Conservation (phyloP, 106 monocot species). For the Posidonia australis region DNA sequence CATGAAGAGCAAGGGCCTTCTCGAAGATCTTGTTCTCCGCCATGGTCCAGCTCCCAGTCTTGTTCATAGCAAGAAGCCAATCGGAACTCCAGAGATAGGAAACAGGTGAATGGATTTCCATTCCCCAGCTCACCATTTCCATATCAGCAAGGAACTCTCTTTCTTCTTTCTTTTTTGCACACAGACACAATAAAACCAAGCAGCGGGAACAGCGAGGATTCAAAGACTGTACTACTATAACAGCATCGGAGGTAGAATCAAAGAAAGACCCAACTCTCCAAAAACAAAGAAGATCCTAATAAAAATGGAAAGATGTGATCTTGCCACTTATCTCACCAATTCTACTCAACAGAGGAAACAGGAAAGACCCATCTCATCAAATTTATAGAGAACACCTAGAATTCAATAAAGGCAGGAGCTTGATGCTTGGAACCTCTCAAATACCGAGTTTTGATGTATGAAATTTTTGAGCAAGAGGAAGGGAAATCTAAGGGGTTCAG, state of each 20-base stretch:
- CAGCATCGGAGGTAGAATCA: not conserved
- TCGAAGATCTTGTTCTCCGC: constrained; percentile 87
- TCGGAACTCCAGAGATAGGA: constrained; percentile 23
- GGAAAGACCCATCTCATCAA: too few relatives aligned
- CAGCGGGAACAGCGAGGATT: too few relatives aligned
- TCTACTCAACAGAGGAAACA: too few relatives aligned
- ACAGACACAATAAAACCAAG: too few relatives aligned
- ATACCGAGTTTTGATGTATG: too few relatives aligned
- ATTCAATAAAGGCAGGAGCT: not conserved
- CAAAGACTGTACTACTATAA: not conserved
- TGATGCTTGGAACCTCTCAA: too few relatives aligned
- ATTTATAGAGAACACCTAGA: too few relatives aligned
- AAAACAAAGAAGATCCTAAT: too few relatives aligned
- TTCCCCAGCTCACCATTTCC: constrained; percentile 27
- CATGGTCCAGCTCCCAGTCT: constrained; percentile 33
- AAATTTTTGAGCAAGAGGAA: not conserved
- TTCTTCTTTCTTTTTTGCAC: too few relatives aligned
- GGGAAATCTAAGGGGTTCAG: too few relatives aligned
- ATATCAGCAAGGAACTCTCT: not conserved
- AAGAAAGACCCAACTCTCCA: not conserved
- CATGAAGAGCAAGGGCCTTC: constrained; percentile 49
- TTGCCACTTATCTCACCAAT: too few relatives aligned
- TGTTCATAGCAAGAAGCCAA: constrained; percentile 18
- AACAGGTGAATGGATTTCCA: constrained; percentile 22
- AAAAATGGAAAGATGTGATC: too few relatives aligned